Evolutionary conservation across 495 filamentous ascomycete species (phyloP).

Genomic region (Hyphodiscus hymeniophilus): DNA sequence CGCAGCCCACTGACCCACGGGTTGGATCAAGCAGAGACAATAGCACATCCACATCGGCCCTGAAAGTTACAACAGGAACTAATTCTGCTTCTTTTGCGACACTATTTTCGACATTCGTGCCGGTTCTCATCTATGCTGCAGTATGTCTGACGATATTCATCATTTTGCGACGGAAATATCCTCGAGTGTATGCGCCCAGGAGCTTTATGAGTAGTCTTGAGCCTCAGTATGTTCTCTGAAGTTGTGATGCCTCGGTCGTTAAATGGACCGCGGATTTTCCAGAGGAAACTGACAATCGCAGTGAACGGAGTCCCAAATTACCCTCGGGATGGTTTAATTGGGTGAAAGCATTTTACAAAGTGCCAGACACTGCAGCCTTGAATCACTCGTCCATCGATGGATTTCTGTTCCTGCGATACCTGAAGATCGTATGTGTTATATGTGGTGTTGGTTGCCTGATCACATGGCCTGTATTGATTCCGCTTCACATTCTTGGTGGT

Average conservation of each 20-base stretch:
- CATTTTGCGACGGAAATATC: conserved; percentile 60
- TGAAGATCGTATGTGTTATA: conserved; percentile 62
- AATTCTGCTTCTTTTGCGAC: conserved; percentile 20
- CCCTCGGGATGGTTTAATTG: conserved; percentile 67
- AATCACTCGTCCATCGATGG: conserved; percentile 84
- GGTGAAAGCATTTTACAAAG: conserved; percentile 65
- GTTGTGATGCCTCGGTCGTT: not conserved
- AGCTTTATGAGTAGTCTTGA: conserved; percentile 72
- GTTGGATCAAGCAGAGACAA: conserved; percentile 22
- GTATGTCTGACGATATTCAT: conserved; percentile 66
- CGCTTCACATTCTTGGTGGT: conserved; percentile 76
- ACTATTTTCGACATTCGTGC: conserved; percentile 63
- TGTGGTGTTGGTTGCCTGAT: conserved; percentile 71
- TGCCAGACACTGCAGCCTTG: conserved; percentile 74
- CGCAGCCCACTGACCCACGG: conserved; percentile 14
- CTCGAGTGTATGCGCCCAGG: conserved; percentile 76
- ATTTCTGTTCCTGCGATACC: conserved; percentile 79
- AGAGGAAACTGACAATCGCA: conserved; percentile 21
- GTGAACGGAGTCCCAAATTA: conserved; percentile 57
- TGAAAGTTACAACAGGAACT: conserved; percentile 9
- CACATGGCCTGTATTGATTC: conserved; percentile 80
- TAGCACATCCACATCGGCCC: conserved; percentile 12
- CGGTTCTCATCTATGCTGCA: conserved; percentile 54
- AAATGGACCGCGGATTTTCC: not conserved
- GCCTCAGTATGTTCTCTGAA: conserved; percentile 39